phyloP scores from a whole-genome alignment of 192 early-diverging fungal species.

The Backusella australiensis region DNA sequence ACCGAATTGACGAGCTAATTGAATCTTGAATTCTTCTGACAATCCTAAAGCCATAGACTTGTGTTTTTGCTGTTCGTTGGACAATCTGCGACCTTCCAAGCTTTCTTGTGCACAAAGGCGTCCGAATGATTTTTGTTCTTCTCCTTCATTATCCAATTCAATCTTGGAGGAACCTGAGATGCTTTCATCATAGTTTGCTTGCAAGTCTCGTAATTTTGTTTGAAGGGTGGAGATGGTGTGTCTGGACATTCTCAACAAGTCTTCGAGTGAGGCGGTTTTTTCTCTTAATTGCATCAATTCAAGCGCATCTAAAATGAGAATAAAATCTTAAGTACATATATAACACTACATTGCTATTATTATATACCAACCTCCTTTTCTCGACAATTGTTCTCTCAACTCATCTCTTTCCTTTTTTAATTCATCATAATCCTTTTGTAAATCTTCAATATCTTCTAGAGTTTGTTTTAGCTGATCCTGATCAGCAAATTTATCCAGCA shows the following conservation, averaged over 20 bases:
- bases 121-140: conserved; percentile 35
- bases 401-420: conserved; percentile 58
- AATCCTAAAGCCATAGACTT: conserved; percentile 22
- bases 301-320: conserved; percentile 16
- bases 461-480: conserved; percentile 74
- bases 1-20: conserved; percentile 31
- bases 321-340: not conserved
- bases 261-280: conserved; percentile 36
- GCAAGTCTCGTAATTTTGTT: conserved; percentile 64
- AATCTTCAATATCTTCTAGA: conserved; percentile 61
- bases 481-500: conserved; percentile 74
- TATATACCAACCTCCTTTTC: conserved; percentile 50
- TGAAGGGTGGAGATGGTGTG: conserved; percentile 73
- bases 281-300: conserved; percentile 52
- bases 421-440: conserved; percentile 61
- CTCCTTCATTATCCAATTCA: not conserved
- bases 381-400: conserved; percentile 60
- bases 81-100: conserved; percentile 21
- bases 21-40: conserved; percentile 32
- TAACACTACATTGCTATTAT: not conserved
- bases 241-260: conserved; percentile 63
- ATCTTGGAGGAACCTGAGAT: conserved; percentile 29
- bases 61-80: not conserved
- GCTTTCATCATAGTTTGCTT: conserved; percentile 64
- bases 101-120: conserved; percentile 31